Percentiles rank a stretch among this genome's conserved stretches.
Conservation (phyloP, 805 yeast genomes). For the Kockiozyma suomiensis region DNA sequence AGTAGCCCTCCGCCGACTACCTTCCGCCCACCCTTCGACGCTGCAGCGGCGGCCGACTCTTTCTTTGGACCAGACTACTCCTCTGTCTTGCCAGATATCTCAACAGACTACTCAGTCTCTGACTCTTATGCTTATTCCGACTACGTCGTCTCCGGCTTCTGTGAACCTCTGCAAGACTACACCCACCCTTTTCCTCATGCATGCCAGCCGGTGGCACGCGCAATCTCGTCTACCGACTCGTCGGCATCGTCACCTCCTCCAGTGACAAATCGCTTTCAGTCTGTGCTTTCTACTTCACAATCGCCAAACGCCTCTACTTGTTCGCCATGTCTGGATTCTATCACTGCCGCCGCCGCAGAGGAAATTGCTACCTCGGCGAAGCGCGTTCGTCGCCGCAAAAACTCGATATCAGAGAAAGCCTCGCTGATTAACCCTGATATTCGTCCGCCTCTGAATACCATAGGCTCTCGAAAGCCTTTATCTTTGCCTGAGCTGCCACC, state of each 20-base stretch:
- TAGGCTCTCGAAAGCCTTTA: constrained; percentile 33
- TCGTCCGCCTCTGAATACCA: constrained; percentile 30
- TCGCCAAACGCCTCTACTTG: background rate
- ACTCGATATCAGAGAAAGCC: constrained; percentile 32
- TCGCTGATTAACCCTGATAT: constrained; percentile 25
- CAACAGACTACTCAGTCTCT: background rate
- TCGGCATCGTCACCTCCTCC: background rate
- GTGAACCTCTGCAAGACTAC: background rate
- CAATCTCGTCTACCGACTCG: background rate
- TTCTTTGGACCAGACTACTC: constrained; percentile 9
- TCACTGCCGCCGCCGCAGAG: constrained; percentile 31
- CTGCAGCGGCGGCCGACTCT: background rate
- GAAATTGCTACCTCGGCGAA: constrained; percentile 31
- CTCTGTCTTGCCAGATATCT: background rate
- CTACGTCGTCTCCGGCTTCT: background rate
- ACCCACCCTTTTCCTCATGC: background rate
- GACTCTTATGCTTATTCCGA: background rate
- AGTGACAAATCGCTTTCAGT: background rate
- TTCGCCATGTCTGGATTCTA: constrained; percentile 24
- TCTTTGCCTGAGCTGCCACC: constrained; percentile 32
- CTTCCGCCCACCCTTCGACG: constrained; percentile 4
- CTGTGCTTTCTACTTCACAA: background rate
- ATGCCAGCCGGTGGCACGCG: background rate
- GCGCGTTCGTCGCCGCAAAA: constrained; percentile 33
- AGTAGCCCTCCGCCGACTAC: background rate